phyloP scores from a whole-genome alignment of 2,329 filamentous ascomycete species.

The Sporothrix inflata region DNA sequence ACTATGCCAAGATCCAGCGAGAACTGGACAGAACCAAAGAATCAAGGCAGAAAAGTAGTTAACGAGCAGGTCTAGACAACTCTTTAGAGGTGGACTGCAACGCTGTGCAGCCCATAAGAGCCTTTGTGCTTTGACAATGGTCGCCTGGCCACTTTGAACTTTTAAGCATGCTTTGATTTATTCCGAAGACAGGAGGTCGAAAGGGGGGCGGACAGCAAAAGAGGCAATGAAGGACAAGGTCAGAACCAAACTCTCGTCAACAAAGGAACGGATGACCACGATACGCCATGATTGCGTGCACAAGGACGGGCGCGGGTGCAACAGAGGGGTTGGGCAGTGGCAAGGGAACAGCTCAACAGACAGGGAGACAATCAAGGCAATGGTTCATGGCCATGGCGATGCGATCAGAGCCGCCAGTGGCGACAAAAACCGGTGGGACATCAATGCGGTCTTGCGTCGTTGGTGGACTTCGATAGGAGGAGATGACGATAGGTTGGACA shows the following conservation, averaged over 20 bases:
- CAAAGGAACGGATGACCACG: conserved; percentile 10
- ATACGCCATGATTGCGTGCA: conserved; percentile 1
- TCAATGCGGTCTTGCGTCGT: not conserved
- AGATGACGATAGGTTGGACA: not conserved
- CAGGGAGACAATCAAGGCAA: too few species aligned
- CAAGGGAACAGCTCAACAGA: not conserved
- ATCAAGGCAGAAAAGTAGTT: not conserved
- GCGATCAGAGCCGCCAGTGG: conserved; percentile 2
- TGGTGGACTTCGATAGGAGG: not conserved
- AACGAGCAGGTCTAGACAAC: not conserved
- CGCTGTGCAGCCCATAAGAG: not conserved
- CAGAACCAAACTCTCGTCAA: conserved; percentile 5
- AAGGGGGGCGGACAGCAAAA: not conserved
- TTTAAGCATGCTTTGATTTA: conserved; percentile 15
- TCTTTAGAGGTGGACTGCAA: not conserved
- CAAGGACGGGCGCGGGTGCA: conserved; percentile 12
- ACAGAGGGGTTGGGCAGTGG: conserved; percentile 19
- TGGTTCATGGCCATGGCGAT: not conserved
- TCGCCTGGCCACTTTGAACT: not conserved
- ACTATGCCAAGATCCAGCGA: not conserved
- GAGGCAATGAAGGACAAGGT: not conserved
- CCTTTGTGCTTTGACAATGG: not conserved
- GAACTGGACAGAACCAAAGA: not conserved
- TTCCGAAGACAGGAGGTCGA: not conserved
- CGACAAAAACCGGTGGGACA: not conserved